Conservation (phyloP, 179 eudicot species). For the Monotropa hypopitys region DNA sequence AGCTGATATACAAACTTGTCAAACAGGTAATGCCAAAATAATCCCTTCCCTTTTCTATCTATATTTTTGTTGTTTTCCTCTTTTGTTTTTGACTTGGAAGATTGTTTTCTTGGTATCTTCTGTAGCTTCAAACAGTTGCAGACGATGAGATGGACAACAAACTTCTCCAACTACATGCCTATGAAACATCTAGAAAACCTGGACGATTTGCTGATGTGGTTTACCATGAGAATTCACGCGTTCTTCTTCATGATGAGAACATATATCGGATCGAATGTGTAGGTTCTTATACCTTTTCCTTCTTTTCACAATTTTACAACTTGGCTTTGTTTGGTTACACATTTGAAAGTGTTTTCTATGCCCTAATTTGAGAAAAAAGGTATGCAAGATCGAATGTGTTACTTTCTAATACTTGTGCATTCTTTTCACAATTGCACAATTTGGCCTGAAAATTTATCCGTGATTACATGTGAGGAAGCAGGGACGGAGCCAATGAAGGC, state of each 20-base stretch:
- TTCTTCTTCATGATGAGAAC: conserved; percentile 63
- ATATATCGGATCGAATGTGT: conserved; percentile 75
- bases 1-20: conserved; percentile 63
- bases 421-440: too few species aligned
- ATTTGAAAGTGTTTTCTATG: too few species aligned
- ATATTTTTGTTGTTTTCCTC: not conserved
- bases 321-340: not conserved
- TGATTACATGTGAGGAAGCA: too few species aligned
- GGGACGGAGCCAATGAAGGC: too few species aligned
- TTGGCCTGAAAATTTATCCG: too few species aligned
- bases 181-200: conserved; percentile 63
- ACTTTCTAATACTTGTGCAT: too few species aligned
- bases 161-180: conserved; percentile 66
- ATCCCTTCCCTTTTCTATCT: not conserved
- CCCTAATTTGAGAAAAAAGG: too few species aligned
- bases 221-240: conserved; percentile 68
- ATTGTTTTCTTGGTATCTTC: not conserved
- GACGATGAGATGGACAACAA: conserved; percentile 59
- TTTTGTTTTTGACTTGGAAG: not conserved
- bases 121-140: conserved; percentile 67
- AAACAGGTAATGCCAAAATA: conserved; percentile 49
- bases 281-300: conserved; percentile 15
- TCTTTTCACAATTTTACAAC: not conserved
- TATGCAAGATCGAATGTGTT: too few species aligned
- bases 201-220: conserved; percentile 46